These are phyloP conservation scores for Lasiodiplodia sp. DNA, from an alignment of 2,329 filamentous ascomycete genomes.

Conservation along the genomic window DNA sequence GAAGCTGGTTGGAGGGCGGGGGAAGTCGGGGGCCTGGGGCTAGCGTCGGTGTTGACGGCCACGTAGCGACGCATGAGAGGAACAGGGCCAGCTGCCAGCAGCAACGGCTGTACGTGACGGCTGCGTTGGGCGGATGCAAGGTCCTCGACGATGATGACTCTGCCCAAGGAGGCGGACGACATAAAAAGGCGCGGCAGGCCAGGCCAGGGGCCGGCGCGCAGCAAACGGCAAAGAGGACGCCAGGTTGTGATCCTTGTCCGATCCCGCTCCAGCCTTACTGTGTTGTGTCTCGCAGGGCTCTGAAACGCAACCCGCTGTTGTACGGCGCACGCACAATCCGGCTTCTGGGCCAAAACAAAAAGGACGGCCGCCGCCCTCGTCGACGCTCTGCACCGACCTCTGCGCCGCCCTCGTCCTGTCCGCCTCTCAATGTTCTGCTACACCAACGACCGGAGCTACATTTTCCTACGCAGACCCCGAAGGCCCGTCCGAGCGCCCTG, in stretches of 20 bases:
- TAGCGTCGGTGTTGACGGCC: constrained; percentile 22
- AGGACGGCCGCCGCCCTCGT: constrained; percentile 15
- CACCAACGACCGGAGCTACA: constrained; percentile 27
- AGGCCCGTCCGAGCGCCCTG: constrained; percentile 25
- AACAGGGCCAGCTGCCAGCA: constrained; percentile 10
- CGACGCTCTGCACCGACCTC: constrained; percentile 1
- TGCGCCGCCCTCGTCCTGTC: background rate
- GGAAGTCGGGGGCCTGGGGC: constrained; percentile 18
- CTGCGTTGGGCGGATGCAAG: constrained; percentile 1
- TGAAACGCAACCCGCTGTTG: constrained; percentile 24
- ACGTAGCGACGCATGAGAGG: constrained; percentile 27
- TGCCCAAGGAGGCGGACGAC: constrained; percentile 2
- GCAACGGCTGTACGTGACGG: background rate
- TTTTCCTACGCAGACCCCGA: constrained; percentile 29
- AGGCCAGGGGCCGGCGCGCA: background rate
- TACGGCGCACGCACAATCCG: constrained; percentile 15
- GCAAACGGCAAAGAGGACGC: constrained; percentile 1
- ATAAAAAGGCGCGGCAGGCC: constrained; percentile 7
- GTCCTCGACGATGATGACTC: background rate
- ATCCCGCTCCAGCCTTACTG: constrained; percentile 16
- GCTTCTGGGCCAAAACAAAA: constrained; percentile 9
- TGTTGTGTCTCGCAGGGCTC: constrained; percentile 9
- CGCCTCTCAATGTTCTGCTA: constrained; percentile 28
- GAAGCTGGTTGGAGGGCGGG: constrained; percentile 22
- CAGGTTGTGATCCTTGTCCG: constrained; percentile 11